Evolutionary conservation across 352 stramenopile genomes (phyloP), one percentile per base, ranked within the genome.

Genomic region (Globisporangium okanoganense): DNA sequence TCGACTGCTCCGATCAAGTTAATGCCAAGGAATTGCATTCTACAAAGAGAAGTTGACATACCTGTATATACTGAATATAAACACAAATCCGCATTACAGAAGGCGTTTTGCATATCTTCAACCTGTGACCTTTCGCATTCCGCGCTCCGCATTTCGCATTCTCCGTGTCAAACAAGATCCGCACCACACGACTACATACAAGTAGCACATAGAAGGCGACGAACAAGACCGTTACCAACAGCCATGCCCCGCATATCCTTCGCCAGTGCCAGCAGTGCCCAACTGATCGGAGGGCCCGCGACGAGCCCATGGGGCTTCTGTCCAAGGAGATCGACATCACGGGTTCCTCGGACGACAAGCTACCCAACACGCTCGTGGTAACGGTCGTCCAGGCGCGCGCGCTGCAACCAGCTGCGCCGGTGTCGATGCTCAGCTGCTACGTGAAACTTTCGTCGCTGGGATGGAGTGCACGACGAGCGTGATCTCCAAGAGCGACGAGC

Each of bases 361-460:
- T 85, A 1, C 73, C 83, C 10, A 93, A 93, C 56, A 91, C 83
- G 13, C 66, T 93, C 27, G 71, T 88, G 5, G 72, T 93, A 41
- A 90, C 79, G 0, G 82, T 93, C 10, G 52, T 91, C n/a, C 79
- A 87, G 38, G 83, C 83, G 27, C 79, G 68, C 10, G 65, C 83
- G 13, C 58, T 93, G 0, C 70, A 78, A 3, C 68, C 70, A 18
- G 62, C 78, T 2, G 36, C 76, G 3, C 63, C 90, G 20, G 76
- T 78, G n/a, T 67, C 67, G 14, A 88, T 78, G 0, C 61, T 88
- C 14, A 91, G 78, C 55, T 85, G 74, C 56, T 91, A 93, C 56
- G 82, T 89, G 47, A 91, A 90, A 61, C 69, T 93, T 13, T 64
- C 78, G 5, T 91, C 81, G 0, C 58, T 89, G 81, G 81, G 0